Conservation (phyloP, 495 filamentous ascomycete species). For the Aspergillus asperescens region DNA sequence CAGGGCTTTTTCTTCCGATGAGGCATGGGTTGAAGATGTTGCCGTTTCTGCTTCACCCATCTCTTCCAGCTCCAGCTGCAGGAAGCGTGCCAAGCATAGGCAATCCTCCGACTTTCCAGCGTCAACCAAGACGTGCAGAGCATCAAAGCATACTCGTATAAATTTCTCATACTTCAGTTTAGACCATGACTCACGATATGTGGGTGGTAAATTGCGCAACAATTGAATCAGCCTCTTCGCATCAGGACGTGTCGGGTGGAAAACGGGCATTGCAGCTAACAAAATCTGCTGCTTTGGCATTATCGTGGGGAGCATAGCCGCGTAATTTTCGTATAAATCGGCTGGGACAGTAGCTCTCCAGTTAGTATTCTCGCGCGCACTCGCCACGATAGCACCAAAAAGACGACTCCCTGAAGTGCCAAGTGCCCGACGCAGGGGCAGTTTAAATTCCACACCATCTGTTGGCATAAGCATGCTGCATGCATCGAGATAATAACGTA, state of each 20-base stretch:
- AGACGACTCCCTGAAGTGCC: slow-evolving; percentile 24
- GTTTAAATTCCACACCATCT: background rate
- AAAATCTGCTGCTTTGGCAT: slow-evolving; percentile 20
- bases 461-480: slow-evolving; percentile 21
- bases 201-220: slow-evolving; percentile 15
- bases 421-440: slow-evolving; percentile 21
- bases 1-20: slow-evolving; percentile 22
- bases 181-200: slow-evolving; percentile 18
- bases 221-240: slow-evolving; percentile 28
- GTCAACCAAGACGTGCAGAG: slow-evolving; percentile 34
- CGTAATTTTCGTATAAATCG: slow-evolving; percentile 31
- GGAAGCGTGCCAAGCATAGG: slow-evolving; percentile 25
- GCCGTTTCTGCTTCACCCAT: slow-evolving; percentile 8
- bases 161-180: slow-evolving; percentile 23
- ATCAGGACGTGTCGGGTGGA: slow-evolving; percentile 34
- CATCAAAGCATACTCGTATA: slow-evolving; percentile 30
- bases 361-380: background rate
- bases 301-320: slow-evolving; percentile 21
- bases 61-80: slow-evolving; percentile 30
- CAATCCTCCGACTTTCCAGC: slow-evolving; percentile 26
- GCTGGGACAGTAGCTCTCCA: slow-evolving; percentile 13
- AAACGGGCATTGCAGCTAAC: slow-evolving; percentile 29
- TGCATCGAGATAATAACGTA: slow-evolving; percentile 28
- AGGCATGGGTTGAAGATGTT: slow-evolving; percentile 4
- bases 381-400: background rate